These are phyloP conservation scores for Pneumocystis jirovecii DNA, from an alignment of 1,139 yeast species.

Conservation along the genomic window DNA sequence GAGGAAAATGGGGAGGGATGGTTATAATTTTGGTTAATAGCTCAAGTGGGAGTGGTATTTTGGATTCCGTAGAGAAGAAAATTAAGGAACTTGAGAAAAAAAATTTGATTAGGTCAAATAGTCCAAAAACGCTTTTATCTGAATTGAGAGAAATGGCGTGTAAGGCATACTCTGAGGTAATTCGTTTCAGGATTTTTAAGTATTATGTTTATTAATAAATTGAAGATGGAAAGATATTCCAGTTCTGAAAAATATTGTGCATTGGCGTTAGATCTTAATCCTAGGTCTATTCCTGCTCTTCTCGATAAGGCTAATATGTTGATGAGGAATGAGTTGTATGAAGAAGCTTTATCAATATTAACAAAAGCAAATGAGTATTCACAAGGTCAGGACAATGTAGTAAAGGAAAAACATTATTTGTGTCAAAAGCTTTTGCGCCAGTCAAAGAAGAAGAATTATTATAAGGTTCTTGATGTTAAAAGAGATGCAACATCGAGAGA, in stretches of 20 bases:
- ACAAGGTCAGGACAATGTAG: conserved; percentile 32
- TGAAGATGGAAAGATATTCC: conserved; percentile 18
- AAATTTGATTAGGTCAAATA: conserved; percentile 2
- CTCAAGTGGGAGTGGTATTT: conserved; percentile 7
- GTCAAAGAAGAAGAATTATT: conserved; percentile 55
- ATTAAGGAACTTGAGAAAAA: conserved; percentile 4
- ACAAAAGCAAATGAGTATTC: conserved; percentile 30
- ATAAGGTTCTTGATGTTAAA: conserved; percentile 57
- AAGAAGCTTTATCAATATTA: conserved; percentile 32
- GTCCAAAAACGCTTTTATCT: conserved; percentile 13
- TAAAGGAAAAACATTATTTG: conserved; percentile 37
- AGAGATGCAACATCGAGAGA: conserved; percentile 56
- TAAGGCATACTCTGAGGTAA: conserved; percentile 30
- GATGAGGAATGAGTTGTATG: conserved; percentile 29
- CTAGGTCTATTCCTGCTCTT: conserved; percentile 33
- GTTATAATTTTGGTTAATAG: conserved; percentile 8
- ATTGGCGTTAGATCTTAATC: conserved; percentile 22
- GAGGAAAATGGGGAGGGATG: conserved; percentile 12
- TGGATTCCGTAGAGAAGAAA: conserved; percentile 3
- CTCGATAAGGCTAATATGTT: conserved; percentile 34
- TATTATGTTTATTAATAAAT: not conserved
- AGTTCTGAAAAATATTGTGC: conserved; percentile 28
- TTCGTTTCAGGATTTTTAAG: conserved; percentile 10
- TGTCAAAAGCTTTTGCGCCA: conserved; percentile 39
- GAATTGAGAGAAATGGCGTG: conserved; percentile 34